Percentiles rank a stretch among this genome's conserved stretches.
Evolutionary conservation across 2,329 filamentous ascomycete species (phyloP).

Genomic region (Botrytis fabae): DNA sequence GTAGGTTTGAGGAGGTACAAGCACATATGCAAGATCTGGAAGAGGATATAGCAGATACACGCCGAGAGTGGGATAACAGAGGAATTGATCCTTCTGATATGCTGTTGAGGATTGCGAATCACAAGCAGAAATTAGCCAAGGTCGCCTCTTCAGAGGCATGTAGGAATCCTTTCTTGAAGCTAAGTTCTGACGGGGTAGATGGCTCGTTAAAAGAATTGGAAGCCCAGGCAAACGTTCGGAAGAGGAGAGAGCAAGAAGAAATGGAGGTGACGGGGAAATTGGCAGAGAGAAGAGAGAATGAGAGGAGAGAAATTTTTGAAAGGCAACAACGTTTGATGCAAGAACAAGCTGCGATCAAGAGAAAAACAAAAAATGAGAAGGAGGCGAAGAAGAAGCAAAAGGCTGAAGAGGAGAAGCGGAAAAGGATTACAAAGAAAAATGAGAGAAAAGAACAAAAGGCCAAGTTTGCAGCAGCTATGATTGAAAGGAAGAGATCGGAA

Average conservation of each 20-base stretch:
- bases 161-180: neutral
- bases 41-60: neutral
- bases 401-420: neutral
- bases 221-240: neutral
- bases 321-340: neutral
- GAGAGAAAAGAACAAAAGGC: neutral
- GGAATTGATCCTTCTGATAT: neutral
- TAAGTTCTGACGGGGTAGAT: neutral
- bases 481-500: neutral
- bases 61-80: neutral
- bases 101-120: neutral
- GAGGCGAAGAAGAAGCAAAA: neutral
- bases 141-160: neutral
- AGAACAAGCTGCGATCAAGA: neutral
- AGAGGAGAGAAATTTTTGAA: neutral
- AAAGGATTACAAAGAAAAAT: neutral
- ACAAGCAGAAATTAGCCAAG: neutral
- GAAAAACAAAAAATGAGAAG: neutral
- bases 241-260: neutral
- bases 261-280: neutral
- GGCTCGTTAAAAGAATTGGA: neutral
- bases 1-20: neutral
- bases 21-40: neutral
- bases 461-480: neutral
- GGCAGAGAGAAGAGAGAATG: neutral